Evolutionary conservation across 2,329 filamentous ascomycete genomes (phyloP), one percentile per base, ranked within the genome.

Genomic region (Sporothrix sp.): DNA sequence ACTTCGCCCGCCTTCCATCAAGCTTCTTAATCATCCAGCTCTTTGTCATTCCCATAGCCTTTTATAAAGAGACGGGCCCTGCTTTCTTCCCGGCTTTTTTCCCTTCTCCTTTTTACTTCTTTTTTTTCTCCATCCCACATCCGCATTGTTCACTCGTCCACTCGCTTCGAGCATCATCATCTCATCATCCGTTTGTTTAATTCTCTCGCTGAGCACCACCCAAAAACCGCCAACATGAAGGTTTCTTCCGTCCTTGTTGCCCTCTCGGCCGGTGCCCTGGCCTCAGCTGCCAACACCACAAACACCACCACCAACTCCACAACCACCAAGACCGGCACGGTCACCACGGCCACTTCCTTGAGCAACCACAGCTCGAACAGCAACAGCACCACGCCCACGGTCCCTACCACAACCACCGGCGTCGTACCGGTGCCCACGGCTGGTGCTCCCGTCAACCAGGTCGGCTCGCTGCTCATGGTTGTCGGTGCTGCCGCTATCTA

Each of bases 401-500:
- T 23, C n/a, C 8, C 36, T 30, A 37, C 27, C 16, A 23, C 28
- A 13, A 13, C 49, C 33, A 40, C 48, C 23, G 33, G 48, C 32
- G 43, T 62, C 18, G n/a, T n/a, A n/a, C n/a, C n/a, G n/a, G n/a
- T n/a, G n/a, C 52, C 59, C 11, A 62, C 60, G 10, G 62, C 61
- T 14, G 63, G 56, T 30, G 63, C 64, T 1, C 51, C 55, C 3
- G 53, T 58, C 40, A 64, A 65, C 54, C 46, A 58, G 36, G 65
- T 63, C 27, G 62, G 61, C 36, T 63, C 64, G 20, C 59, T 66
- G 10, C 54, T 66, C 27, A 70, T 65, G 7, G 60, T 64, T 11
- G 59, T 67, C 21, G 72, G 69, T 20, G 52, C 71, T 28, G 56
- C 66, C 9, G 70, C 63, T 42, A 69, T 62, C 49, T 69, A 65